These are phyloP conservation scores for Aspergillus texensis DNA, from an alignment of 2,329 filamentous ascomycete genomes.

Conservation along the genomic window DNA sequence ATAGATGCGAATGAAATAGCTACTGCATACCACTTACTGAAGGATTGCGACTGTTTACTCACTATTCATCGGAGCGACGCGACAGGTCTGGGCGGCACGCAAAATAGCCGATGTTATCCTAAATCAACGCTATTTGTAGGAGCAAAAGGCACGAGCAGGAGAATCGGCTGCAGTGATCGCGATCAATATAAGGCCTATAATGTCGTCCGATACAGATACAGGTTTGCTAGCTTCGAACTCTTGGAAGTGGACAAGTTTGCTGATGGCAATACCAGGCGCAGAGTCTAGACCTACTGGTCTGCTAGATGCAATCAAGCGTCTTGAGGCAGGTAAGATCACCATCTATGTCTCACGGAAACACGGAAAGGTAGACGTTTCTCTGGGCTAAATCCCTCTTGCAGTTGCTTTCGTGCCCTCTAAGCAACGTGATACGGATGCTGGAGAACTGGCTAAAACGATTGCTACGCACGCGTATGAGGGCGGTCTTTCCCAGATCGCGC, in stretches of 20 bases:
- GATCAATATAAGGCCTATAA: not conserved
- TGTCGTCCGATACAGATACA: conserved; percentile 23
- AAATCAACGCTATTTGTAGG: not conserved
- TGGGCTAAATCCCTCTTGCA: conserved; percentile 12
- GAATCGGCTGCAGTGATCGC: not conserved
- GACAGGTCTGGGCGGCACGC: conserved; percentile 10
- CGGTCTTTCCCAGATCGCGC: conserved; percentile 64
- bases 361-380: not conserved
- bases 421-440: conserved; percentile 64
- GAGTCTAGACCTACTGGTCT: conserved; percentile 27
- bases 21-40: not conserved
- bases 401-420: conserved; percentile 60
- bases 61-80: conserved; percentile 4
- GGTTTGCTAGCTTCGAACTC: conserved; percentile 16
- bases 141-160: not conserved
- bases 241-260: not conserved
- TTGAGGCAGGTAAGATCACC: conserved; percentile 39
- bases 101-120: not conserved
- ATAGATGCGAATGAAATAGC: not conserved
- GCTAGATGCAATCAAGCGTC: conserved; percentile 38
- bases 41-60: not conserved
- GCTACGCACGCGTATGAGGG: conserved; percentile 66
- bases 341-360: not conserved
- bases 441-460: conserved; percentile 65
- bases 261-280: conserved; percentile 10